Base-by-base conservation (phyloP, 1,284 basidiomycete species). In the Leccinum subatratum region DNA sequence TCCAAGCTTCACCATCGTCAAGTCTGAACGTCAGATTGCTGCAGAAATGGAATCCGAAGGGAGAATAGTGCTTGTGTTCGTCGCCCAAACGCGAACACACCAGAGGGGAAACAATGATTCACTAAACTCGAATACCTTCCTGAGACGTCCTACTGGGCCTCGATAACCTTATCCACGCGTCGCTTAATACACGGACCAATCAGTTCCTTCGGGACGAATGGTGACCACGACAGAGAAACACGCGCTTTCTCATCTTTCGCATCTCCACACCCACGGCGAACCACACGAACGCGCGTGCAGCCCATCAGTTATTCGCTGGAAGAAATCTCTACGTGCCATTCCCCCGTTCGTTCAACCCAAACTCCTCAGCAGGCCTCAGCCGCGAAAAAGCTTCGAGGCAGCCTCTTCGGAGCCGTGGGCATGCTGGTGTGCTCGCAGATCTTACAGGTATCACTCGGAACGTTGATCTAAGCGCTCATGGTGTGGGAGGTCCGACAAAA, bases 381-480 rank as follows among this genome's bases (percentile, higher is more conserved):
- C 16, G 64, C 69, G 32, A 74, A 71, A 57, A 73, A 75, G 32
- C 34, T 75, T n/a, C n/a, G n/a, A n/a, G 20, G 74, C 75, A 66
- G 56, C 76, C 75, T 6, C 65, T 75, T 28, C 70, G 74, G 11
- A 32, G 56, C 0, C 74, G 74, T 61, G 68, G 71, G 16, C 76
- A 70, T 9, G 74, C 64, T 20, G 74, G 69, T 48, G 76, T 70
- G 18, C 70, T 76, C 3, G 67, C 54, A 22, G 74, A 76, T 64
- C 70, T 76, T 30, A 78, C 74, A 20, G 77, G 77, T 18, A 66
- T 76, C 14, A 71, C 77, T 66, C 74, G 76, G 45, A 76, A 76
- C n/a, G 75, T 78, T 61, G 77, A 78, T 59, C 61, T 76, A 0
- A 66, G 70, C 18, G 77, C 75, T 12, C 77, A 78, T 62, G 76